A percentile compares a stretch with the other conserved stretches of the same genome.
These are phyloP conservation scores for Physaria fendleri DNA, from an alignment of 345 rosid species.

Conservation along the genomic window DNA sequence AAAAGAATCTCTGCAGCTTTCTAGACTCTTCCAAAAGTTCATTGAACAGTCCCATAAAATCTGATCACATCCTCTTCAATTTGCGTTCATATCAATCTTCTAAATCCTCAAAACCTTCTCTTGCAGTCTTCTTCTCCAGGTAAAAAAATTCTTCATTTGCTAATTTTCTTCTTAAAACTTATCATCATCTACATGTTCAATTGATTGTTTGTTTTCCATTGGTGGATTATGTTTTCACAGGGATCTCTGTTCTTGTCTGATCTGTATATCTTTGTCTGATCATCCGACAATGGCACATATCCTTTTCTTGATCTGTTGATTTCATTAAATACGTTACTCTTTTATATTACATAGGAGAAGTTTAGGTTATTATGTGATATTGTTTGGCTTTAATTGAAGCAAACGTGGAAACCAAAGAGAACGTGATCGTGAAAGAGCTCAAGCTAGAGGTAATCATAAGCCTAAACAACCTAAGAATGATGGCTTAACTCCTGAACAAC, in stretches of 20 bases:
- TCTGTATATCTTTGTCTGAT: not conserved
- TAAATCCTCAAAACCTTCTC: too few relatives aligned
- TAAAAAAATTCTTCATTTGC: too few relatives aligned
- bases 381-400: slow-evolving; percentile 35
- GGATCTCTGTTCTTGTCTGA: not conserved
- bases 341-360: not conserved
- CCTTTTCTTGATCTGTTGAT: slow-evolving; percentile 34
- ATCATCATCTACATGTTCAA: not conserved
- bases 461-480: slow-evolving; percentile 39
- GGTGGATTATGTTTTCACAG: slow-evolving; percentile 17
- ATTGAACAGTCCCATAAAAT: too few relatives aligned
- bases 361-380: not conserved
- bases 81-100: too few relatives aligned
- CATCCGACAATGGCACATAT: slow-evolving; percentile 55
- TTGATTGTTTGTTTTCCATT: not conserved
- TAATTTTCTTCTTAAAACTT: too few relatives aligned
- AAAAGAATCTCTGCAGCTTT: too few relatives aligned
- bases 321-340: not conserved
- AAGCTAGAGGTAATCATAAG: slow-evolving; percentile 39
- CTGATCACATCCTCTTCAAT: too few relatives aligned
- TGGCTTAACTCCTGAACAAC: slow-evolving; percentile 76
- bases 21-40: too few relatives aligned
- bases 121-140: too few relatives aligned
- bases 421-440: slow-evolving; percentile 73
- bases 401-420: slow-evolving; percentile 76